Conservation (phyloP, 2,329 filamentous ascomycete genomes). For the Pseudophaeomoniella oleicola region DNA sequence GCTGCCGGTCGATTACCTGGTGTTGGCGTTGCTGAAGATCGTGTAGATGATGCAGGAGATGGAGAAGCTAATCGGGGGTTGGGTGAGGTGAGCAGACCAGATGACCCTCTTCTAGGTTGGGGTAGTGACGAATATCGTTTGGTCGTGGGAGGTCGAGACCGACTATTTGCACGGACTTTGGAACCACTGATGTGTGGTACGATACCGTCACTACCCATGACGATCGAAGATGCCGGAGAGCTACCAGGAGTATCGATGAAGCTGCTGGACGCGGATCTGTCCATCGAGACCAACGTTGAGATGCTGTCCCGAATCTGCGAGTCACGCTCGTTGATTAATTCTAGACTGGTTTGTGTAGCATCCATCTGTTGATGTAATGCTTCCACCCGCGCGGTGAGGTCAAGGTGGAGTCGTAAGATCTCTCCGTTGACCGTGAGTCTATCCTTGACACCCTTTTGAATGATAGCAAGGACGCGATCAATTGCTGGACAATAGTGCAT, state of each 20-base stretch:
- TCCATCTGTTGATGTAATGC: constrained; percentile 61
- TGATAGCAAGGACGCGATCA: constrained; percentile 77
- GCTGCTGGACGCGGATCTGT: constrained; percentile 53
- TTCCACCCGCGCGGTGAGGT: constrained; percentile 73
- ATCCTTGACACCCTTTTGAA: constrained; percentile 89
- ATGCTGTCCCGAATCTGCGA: constrained; percentile 83
- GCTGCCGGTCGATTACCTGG: constrained; percentile 32
- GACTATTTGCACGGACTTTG: neutral
- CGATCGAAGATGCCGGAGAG: constrained; percentile 53
- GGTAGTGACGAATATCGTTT: constrained; percentile 2
- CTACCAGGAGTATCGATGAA: constrained; percentile 57
- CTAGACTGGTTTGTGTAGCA: constrained; percentile 60
- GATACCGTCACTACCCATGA: constrained; percentile 23
- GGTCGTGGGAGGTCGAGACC: constrained; percentile 2
- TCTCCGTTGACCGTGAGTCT: constrained; percentile 94
- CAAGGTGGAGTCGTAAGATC: constrained; percentile 70
- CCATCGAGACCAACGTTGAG: constrained; percentile 78
- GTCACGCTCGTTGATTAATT: constrained; percentile 51
- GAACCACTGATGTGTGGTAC: neutral
- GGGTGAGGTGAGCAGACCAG: constrained; percentile 5
- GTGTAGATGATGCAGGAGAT: constrained; percentile 17
- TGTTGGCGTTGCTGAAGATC: constrained; percentile 38
- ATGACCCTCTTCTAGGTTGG: constrained; percentile 9
- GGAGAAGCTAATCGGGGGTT: constrained; percentile 15
- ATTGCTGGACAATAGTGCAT: constrained; percentile 88